These are phyloP conservation scores for Babesia sp. DNA, from an alignment of 169 alveolate genomes.

Conservation along the genomic window DNA sequence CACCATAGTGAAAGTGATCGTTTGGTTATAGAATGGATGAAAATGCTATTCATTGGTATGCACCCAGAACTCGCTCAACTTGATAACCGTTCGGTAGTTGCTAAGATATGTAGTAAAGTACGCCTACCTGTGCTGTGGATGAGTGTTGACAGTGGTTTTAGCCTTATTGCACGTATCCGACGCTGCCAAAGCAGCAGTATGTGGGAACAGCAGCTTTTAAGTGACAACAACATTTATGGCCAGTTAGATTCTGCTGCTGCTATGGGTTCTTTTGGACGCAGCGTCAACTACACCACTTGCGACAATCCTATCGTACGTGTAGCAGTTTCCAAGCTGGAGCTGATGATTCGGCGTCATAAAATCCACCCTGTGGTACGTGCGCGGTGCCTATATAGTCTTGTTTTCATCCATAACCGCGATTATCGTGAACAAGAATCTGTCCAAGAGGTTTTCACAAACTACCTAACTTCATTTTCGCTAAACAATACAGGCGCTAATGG, in stretches of 20 bases:
- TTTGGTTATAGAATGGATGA: constrained; percentile 65
- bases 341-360: constrained; percentile 39
- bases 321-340: constrained; percentile 43
- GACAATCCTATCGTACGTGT: constrained; percentile 46
- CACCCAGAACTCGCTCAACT: constrained; percentile 68
- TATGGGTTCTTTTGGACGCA: constrained; percentile 52
- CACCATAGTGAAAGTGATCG: constrained; percentile 60
- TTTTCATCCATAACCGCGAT: constrained; percentile 62
- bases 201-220: constrained; percentile 87
- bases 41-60: constrained; percentile 52
- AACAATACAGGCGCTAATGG: constrained; percentile 35
- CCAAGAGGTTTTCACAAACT: constrained; percentile 40
- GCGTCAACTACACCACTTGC: constrained; percentile 17
- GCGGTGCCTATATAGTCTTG: constrained; percentile 51
- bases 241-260: constrained; percentile 82
- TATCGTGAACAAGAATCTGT: constrained; percentile 32
- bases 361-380: constrained; percentile 61
- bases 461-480: constrained; percentile 41
- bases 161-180: constrained; percentile 75
- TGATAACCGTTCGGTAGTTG: constrained; percentile 84
- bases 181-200: constrained; percentile 79
- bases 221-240: constrained; percentile 74
- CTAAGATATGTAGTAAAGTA: constrained; percentile 80
- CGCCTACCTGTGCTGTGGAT: constrained; percentile 84
- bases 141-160: constrained; percentile 75